Conservation (phyloP, 805 yeast species). For the Yamadazyma tumulicola region DNA sequence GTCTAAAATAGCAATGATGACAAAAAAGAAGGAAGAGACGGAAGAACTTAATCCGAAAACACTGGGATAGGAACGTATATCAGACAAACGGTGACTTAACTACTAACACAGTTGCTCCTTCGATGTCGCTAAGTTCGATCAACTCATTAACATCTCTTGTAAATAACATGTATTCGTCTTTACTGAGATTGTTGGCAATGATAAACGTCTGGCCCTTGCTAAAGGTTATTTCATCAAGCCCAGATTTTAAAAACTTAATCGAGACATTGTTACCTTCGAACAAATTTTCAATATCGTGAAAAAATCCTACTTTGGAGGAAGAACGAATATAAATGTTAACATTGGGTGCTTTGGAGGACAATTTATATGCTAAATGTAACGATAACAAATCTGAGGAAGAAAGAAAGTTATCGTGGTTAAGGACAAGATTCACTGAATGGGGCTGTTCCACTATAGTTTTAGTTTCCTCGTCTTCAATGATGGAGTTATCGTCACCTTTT, state of each 20-base stretch:
- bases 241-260: constrained; percentile 12
- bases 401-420: constrained; percentile 30
- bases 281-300: constrained; percentile 13
- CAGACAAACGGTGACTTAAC: constrained; percentile 16
- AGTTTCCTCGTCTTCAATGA: constrained; percentile 6
- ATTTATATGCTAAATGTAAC: constrained; percentile 22
- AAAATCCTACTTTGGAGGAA: constrained; percentile 15
- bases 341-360: constrained; percentile 13
- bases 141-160: constrained; percentile 18
- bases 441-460: constrained; percentile 11
- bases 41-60: too few relatives aligned
- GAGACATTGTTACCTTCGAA: constrained; percentile 12
- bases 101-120: constrained; percentile 23
- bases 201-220: constrained; percentile 20
- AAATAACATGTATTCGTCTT: constrained; percentile 6
- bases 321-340: constrained; percentile 21
- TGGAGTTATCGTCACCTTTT: background rate
- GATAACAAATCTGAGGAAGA: constrained; percentile 33
- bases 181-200: constrained; percentile 19
- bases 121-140: constrained; percentile 19
- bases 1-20: too few relatives aligned
- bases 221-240: constrained; percentile 8
- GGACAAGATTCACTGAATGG: constrained; percentile 21
- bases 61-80: too few relatives aligned
- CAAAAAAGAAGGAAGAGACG: too few relatives aligned